phyloP scores from a whole-genome alignment of 2,329 filamentous ascomycete genomes.

The Phaeosphaeriaceae sp. region DNA sequence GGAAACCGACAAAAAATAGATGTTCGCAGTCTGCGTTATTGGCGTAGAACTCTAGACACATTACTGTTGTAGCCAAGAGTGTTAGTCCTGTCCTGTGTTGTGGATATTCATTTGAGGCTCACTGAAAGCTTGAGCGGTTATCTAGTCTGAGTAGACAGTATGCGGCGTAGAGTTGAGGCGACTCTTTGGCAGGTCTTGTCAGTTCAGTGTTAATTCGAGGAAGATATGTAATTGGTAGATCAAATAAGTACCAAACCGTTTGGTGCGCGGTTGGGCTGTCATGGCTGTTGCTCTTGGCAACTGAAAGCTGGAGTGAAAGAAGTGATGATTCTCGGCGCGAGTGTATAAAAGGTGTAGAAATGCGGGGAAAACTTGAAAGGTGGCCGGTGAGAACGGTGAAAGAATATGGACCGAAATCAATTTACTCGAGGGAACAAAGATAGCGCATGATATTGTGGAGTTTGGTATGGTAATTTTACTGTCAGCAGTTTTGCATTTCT shows the following conservation, averaged over 20 bases:
- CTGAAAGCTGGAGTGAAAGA: no score
- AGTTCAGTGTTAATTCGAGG: no score
- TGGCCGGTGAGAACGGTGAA: background rate
- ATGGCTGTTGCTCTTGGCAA: no score
- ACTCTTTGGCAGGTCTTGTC: no score
- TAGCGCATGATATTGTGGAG: background rate
- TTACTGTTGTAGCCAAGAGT: background rate
- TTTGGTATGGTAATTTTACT: background rate
- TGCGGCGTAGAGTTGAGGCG: no score
- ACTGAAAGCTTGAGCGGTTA: no score
- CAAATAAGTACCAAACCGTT: no score
- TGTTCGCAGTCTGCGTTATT: slow-evolving; percentile 9
- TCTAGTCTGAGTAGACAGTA: no score
- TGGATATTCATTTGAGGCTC: no score
- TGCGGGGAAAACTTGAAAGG: background rate
- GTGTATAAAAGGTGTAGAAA: background rate
- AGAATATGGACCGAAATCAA: background rate
- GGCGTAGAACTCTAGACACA: slow-evolving; percentile 18
- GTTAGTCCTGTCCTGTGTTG: background rate
- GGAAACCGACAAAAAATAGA: slow-evolving; percentile 3
- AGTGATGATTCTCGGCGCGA: background rate
- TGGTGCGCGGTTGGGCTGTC: no score
- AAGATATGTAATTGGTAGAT: no score
- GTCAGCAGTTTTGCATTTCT: background rate
- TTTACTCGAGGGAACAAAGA: no score